These are phyloP conservation scores for carrot (Daucus carota) DNA, from an alignment of 129 eudicot species.

Conservation along the genomic window DH1_v3.0 NC_030385.2:8898001-8898500, in stretches of 20 bases:
- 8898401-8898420: too few species aligned
- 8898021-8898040: background rate
- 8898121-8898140: constrained; percentile 74
- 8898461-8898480: background rate
- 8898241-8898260: background rate
- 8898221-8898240: background rate
- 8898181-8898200: background rate
- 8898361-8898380: background rate
- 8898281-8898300: background rate
- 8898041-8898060: background rate
- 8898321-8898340: background rate
- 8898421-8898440: background rate
- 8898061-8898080: background rate
- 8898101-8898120: constrained; percentile 93
- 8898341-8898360: background rate
- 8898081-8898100: constrained; percentile 19
- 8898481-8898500: background rate
- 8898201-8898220: background rate
- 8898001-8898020: too few species aligned
- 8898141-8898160: constrained; percentile 96
- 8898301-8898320: background rate
- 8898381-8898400: background rate
- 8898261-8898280: background rate
- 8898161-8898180: constrained; percentile 38
- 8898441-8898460: background rate